These are phyloP conservation scores for Coniella vitis DNA, from an alignment of 2,329 filamentous ascomycete species.

Conservation along the genomic window DNA sequence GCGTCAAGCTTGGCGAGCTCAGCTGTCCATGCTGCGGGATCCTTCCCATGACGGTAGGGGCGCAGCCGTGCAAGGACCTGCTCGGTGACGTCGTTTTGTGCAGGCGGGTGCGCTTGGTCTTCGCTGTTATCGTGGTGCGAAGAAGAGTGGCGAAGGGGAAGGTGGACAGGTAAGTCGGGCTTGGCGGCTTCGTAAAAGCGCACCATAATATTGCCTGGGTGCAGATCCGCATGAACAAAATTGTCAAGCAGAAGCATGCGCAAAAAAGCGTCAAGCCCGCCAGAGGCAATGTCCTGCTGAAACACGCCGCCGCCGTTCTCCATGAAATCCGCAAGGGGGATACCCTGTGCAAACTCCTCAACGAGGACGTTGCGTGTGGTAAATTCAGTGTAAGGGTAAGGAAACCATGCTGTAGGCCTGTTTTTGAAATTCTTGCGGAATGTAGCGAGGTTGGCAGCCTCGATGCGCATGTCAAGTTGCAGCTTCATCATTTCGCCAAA, in stretches of 20 bases:
- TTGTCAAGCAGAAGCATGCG: constrained; percentile 97
- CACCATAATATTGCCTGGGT: constrained; percentile 99
- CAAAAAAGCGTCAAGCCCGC: constrained; percentile 90
- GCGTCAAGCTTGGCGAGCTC: constrained; percentile 71
- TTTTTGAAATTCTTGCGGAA: constrained; percentile 90
- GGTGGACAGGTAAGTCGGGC: constrained; percentile 53
- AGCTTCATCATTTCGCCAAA: constrained; percentile 99
- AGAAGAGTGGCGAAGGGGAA: constrained; percentile 18
- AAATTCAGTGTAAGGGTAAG: constrained; percentile 86
- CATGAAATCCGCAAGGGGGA: constrained; percentile 83
- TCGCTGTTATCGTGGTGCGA: constrained; percentile 23
- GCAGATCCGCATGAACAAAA: constrained; percentile 92
- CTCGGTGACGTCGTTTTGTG: constrained; percentile 66
- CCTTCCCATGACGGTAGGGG: constrained; percentile 57
- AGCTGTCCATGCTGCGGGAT: constrained; percentile 63
- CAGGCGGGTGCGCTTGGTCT: constrained; percentile 34
- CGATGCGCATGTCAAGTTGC: constrained; percentile 92
- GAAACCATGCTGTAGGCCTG: constrained; percentile 91
- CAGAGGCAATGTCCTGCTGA: constrained; percentile 88
- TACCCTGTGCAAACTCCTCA: constrained; percentile 92
- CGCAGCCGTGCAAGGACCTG: constrained; percentile 74
- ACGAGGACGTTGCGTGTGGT: constrained; percentile 88
- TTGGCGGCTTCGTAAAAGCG: constrained; percentile 85
- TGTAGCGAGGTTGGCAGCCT: constrained; percentile 79
- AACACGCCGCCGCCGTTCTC: constrained; percentile 88